Conservation (phyloP, 2,329 filamentous ascomycete species). For the Rhinocladiella similis region DNA sequence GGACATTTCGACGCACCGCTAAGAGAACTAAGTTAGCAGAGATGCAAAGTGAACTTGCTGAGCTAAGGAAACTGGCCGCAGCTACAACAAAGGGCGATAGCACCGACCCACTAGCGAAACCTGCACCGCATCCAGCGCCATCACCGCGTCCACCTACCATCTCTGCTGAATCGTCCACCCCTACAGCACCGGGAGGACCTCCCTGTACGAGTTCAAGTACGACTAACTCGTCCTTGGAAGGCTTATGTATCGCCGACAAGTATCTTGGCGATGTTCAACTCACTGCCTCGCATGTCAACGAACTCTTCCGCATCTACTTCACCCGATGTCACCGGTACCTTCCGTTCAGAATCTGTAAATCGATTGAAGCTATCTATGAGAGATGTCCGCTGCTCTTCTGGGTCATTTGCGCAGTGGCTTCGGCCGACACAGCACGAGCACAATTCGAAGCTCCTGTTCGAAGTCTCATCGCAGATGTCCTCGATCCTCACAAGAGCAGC, state of each 20-base stretch:
- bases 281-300: constrained; percentile 9
- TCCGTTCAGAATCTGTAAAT: constrained; percentile 10
- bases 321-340: constrained; percentile 15
- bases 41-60: constrained; percentile 11
- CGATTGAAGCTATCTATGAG: constrained; percentile 8
- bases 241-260: constrained; percentile 6
- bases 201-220: not conserved
- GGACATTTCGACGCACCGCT: constrained; percentile 10
- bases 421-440: constrained; percentile 1
- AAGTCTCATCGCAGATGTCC: constrained; percentile 12
- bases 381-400: constrained; percentile 15
- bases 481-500: constrained; percentile 23
- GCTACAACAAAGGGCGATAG: not conserved
- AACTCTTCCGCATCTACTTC: constrained; percentile 18
- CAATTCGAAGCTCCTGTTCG: constrained; percentile 18
- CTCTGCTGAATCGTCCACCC: not conserved
- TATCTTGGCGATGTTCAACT: constrained; percentile 8
- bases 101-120: not conserved
- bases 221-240: not conserved
- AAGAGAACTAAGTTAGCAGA: constrained; percentile 11
- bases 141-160: not conserved
- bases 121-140: not conserved
- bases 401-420: constrained; percentile 13
- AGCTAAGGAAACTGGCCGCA: constrained; percentile 5
- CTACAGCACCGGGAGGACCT: not conserved